Evolutionary conservation across 225 moss, liverwort and hornwort species (phyloP).

Genomic region (Marchantia polymorpha): DNA sequence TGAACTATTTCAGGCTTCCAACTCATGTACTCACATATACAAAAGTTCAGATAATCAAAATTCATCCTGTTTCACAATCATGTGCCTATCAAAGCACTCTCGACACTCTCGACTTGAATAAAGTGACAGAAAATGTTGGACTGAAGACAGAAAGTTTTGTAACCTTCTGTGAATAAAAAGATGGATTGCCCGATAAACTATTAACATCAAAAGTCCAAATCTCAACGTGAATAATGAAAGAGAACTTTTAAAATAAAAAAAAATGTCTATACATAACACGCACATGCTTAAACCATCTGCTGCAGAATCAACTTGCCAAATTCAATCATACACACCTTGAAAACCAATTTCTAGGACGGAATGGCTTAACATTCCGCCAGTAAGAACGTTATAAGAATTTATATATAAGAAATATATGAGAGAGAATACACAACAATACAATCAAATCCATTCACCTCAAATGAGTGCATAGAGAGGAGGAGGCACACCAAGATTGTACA

Average conservation of each 20-base stretch:
- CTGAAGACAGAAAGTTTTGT: too few relatives aligned
- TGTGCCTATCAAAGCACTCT: not conserved
- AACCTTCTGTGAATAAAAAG: too few relatives aligned
- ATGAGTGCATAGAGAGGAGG: not conserved
- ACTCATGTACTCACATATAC: too few relatives aligned
- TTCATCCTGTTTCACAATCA: too few relatives aligned
- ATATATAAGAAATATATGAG: not conserved
- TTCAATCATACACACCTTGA: not conserved
- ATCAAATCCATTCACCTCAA: not conserved
- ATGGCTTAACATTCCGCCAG: not conserved
- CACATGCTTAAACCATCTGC: not conserved
- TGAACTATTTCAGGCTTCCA: too few relatives aligned
- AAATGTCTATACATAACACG: not conserved
- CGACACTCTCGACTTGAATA: not conserved
- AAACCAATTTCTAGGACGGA: not conserved
- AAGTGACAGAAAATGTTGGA: not conserved
- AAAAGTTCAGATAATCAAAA: too few relatives aligned
- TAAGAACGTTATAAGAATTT: not conserved
- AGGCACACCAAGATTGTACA: slow-evolving; percentile 80
- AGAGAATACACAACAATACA: not conserved
- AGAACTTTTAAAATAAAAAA: not conserved
- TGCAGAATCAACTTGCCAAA: not conserved
- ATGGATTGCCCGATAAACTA: not conserved
- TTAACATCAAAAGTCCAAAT: not conserved
- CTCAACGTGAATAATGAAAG: not conserved